Percentiles rank a stretch among this genome's conserved stretches.
Evolutionary conservation across 2,329 filamentous ascomycete species (phyloP).

Genomic region (Colletotrichum liriopes): DNA sequence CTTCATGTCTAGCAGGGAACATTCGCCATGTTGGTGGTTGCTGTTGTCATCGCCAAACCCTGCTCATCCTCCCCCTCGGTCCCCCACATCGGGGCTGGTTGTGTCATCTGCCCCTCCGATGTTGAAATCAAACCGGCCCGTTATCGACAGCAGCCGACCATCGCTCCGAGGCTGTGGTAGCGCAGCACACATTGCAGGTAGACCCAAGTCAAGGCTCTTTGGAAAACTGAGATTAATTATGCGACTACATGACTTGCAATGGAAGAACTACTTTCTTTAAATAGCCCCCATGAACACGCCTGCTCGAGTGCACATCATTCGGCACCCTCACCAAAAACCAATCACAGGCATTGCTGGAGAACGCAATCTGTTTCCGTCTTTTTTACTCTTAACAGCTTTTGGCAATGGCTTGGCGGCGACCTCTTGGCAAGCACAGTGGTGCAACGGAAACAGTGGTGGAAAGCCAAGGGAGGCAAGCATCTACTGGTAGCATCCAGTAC

Average conservation of each 20-base stretch:
- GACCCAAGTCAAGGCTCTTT: background rate
- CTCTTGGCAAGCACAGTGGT: slow-evolving; percentile 6
- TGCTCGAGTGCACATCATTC: slow-evolving; percentile 1
- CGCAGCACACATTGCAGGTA: background rate
- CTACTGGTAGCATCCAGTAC: slow-evolving; percentile 22
- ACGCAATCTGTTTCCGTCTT: background rate
- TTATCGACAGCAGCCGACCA: background rate
- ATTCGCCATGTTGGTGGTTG: slow-evolving; percentile 28
- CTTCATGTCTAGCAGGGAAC: background rate
- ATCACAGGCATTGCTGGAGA: background rate
- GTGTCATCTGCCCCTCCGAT: slow-evolving; percentile 33
- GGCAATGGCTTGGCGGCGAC: slow-evolving; percentile 30
- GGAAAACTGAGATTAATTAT: background rate
- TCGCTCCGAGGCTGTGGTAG: background rate
- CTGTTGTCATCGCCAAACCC: slow-evolving; percentile 37
- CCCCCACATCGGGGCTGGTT: slow-evolving; percentile 12
- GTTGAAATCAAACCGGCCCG: slow-evolving; percentile 33
- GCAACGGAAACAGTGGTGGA: background rate
- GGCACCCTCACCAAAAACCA: background rate
- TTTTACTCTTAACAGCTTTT: background rate
- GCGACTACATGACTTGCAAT: background rate
- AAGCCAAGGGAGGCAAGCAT: slow-evolving; percentile 15
- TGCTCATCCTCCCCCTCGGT: background rate
- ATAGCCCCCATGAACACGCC: background rate
- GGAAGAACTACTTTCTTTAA: background rate